phyloP scores from a whole-genome alignment of 2,329 filamentous ascomycete genomes.

The Thelonectria blattea region DNA sequence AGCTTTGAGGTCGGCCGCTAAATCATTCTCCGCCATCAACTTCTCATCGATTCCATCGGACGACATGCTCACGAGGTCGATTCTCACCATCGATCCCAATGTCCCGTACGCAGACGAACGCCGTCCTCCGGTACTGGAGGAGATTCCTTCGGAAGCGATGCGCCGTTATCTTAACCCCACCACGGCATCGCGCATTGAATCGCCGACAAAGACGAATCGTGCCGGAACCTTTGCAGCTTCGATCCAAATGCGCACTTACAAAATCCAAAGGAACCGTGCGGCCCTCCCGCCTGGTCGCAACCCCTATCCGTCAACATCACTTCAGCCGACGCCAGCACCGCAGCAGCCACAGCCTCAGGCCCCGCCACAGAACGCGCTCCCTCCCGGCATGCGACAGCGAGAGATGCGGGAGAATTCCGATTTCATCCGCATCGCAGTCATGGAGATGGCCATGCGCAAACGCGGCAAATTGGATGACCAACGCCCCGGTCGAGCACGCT shows the following conservation, averaged over 20 bases:
- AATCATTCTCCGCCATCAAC: slow-evolving; percentile 67
- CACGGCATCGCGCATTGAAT: slow-evolving; percentile 46
- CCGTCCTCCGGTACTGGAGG: slow-evolving; percentile 65
- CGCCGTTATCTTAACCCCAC: slow-evolving; percentile 73
- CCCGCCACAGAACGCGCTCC: slow-evolving; percentile 40
- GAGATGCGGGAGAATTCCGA: slow-evolving; percentile 74
- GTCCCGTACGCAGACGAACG: slow-evolving; percentile 73
- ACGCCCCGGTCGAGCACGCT: slow-evolving; percentile 69
- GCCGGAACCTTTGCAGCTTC: slow-evolving; percentile 64
- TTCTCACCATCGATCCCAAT: slow-evolving; percentile 69
- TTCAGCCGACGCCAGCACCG: slow-evolving; percentile 40
- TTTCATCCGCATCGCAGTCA: slow-evolving; percentile 73
- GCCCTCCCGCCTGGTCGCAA: slow-evolving; percentile 41
- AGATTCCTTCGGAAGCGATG: slow-evolving; percentile 69
- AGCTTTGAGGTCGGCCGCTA: slow-evolving; percentile 68
- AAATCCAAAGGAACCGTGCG: slow-evolving; percentile 58
- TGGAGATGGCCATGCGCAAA: slow-evolving; percentile 75
- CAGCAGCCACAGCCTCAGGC: slow-evolving; percentile 42
- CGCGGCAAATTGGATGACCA: slow-evolving; percentile 70
- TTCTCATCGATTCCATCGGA: slow-evolving; percentile 69
- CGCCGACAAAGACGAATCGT: slow-evolving; percentile 36
- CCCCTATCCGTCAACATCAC: slow-evolving; percentile 41
- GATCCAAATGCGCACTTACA: slow-evolving; percentile 76
- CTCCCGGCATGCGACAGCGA: slow-evolving; percentile 63
- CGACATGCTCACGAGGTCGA: slow-evolving; percentile 70